Percentiles rank a stretch among this genome's conserved stretches.
Evolutionary conservation across 139 green algal genomes (phyloP).

Genomic region (Chlorella vulgaris): DNA sequence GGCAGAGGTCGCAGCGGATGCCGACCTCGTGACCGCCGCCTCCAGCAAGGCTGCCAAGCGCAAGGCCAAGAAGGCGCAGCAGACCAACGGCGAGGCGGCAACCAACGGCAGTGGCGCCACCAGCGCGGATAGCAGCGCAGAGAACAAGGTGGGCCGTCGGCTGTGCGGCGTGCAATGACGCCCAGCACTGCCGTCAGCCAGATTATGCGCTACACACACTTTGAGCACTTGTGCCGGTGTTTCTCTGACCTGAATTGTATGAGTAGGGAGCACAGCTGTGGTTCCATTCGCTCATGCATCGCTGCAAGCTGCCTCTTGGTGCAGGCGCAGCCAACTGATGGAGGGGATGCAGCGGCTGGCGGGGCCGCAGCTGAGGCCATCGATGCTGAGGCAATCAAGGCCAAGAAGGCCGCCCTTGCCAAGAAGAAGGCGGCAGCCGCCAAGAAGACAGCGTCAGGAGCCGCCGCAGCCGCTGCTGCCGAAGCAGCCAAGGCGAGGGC

Average conservation of each 20-base stretch:
- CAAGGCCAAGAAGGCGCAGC: conserved; percentile 39
- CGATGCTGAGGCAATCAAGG: conserved; percentile 22
- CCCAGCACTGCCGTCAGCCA: no score
- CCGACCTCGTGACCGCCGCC: neutral
- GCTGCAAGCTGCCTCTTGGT: neutral
- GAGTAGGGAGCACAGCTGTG: no score
- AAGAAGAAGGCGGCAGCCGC: conserved; percentile 40
- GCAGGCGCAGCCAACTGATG: conserved; percentile 9
- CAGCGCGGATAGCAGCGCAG: neutral
- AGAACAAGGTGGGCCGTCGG: conserved; percentile 30
- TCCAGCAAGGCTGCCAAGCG: conserved; percentile 46
- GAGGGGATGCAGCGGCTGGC: neutral
- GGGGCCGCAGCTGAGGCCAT: neutral
- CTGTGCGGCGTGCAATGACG: neutral
- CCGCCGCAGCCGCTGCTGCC: conserved; percentile 37
- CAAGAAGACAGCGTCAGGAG: conserved; percentile 14
- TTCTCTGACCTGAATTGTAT: no score
- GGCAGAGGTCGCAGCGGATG: neutral
- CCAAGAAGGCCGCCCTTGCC: conserved; percentile 41
- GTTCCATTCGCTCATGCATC: no score
- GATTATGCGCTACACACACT: no score
- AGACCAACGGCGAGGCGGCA: neutral
- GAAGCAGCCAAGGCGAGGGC: conserved; percentile 31
- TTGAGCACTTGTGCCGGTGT: no score
- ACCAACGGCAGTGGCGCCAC: neutral